Evolutionary conservation across 768 basidiomycete genomes (phyloP).

Genomic region (Trametes cingulata): DNA sequence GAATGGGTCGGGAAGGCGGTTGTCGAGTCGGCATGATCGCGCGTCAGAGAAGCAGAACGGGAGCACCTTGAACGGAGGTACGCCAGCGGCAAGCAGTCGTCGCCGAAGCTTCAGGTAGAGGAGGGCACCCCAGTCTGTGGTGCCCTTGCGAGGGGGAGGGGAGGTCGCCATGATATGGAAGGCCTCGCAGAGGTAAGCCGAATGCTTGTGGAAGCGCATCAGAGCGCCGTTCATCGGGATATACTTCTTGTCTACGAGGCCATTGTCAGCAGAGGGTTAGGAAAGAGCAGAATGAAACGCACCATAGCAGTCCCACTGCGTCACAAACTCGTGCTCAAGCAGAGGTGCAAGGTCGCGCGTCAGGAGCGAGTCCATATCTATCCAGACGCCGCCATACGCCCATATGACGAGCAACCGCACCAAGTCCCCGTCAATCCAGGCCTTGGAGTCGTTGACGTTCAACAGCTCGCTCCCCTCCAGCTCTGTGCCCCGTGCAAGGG

Average conservation of each 20-base stretch:
- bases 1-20: constrained; percentile 93
- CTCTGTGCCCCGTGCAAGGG: constrained; percentile 73
- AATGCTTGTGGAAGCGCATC: constrained; percentile 89
- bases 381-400: constrained; percentile 92
- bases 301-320: constrained; percentile 99
- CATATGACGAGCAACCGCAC: constrained; percentile 86
- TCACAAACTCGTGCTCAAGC: constrained; percentile 93
- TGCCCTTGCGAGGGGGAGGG: constrained; percentile 67
- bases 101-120: constrained; percentile 93
- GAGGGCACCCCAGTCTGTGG: constrained; percentile 92
- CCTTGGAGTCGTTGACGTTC: constrained; percentile 67
- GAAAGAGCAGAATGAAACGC: constrained; percentile 40
- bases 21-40: constrained; percentile 88
- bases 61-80: constrained; percentile 87
- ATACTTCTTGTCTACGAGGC: constrained; percentile 65
- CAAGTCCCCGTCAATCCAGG: constrained; percentile 95
- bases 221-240: constrained; percentile 88
- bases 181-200: constrained; percentile 96
- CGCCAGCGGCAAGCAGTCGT: constrained; percentile 65
- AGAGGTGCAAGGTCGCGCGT: constrained; percentile 86
- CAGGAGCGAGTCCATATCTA: constrained; percentile 95
- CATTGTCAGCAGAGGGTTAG: neutral
- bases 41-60: constrained; percentile 96
- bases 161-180: constrained; percentile 87
- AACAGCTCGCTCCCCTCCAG: constrained; percentile 68